These are phyloP conservation scores for Dothidotthia symphoricarpi DNA, from an alignment of 2,329 filamentous ascomycete genomes.

Conservation along the genomic window DNA sequence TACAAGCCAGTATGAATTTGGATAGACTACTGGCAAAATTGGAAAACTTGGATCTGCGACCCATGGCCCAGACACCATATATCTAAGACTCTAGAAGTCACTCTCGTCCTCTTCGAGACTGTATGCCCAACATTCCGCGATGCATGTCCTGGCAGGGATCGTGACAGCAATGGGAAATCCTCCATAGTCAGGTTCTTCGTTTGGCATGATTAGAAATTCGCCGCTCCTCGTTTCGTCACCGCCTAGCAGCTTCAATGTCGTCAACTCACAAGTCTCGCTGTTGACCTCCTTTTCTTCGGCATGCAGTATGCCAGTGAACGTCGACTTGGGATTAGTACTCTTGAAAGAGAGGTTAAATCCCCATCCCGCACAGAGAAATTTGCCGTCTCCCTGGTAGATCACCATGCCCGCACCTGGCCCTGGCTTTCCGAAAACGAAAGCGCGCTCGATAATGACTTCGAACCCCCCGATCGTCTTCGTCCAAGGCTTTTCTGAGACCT, in stretches of 20 bases:
- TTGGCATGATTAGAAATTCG: constrained; percentile 55
- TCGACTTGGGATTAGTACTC: constrained; percentile 25
- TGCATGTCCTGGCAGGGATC: constrained; percentile 50
- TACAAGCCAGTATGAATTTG: constrained; percentile 16
- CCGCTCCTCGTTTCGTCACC: constrained; percentile 52
- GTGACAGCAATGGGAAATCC: constrained; percentile 57
- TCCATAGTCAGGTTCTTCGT: constrained; percentile 57
- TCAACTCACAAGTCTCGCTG: constrained; percentile 38
- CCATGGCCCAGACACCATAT: constrained; percentile 3
- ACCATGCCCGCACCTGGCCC: constrained; percentile 46
- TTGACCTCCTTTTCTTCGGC: constrained; percentile 46
- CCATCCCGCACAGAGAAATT: constrained; percentile 49
- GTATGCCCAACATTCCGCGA: constrained; percentile 24
- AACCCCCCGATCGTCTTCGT: constrained; percentile 38
- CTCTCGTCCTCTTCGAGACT: constrained; percentile 24
- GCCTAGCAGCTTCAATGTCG: constrained; percentile 42
- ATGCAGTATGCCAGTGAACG: constrained; percentile 47
- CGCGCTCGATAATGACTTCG: constrained; percentile 44
- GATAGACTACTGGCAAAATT: constrained; percentile 16
- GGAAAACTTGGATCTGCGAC: constrained; percentile 14
- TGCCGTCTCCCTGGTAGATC: constrained; percentile 40
- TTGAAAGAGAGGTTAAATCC: constrained; percentile 46
- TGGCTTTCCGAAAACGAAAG: constrained; percentile 49
- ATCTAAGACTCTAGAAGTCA: constrained; percentile 10
- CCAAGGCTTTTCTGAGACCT: constrained; percentile 30